Evolutionary conservation across 352 stramenopile genomes (phyloP).

Genomic region (Thalassiosira mediterranea): DNA sequence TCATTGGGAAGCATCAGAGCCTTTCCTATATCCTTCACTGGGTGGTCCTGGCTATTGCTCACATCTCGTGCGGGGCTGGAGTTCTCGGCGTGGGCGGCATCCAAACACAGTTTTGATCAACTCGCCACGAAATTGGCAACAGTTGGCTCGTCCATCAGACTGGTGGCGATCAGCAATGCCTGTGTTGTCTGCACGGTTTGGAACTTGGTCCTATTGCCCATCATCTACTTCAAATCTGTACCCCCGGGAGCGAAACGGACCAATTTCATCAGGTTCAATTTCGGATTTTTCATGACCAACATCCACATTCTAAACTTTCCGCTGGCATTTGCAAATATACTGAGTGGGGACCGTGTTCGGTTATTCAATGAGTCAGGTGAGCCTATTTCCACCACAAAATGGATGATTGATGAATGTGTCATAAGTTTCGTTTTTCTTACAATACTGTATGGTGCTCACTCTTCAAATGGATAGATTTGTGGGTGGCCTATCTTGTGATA

Average conservation of each 20-base stretch:
- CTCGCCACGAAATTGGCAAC: conserved; percentile 28
- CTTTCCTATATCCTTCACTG: conserved; percentile 53
- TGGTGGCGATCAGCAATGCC: conserved; percentile 47
- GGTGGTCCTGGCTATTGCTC: conserved; percentile 49
- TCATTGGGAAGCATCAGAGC: conserved; percentile 27
- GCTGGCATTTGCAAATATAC: conserved; percentile 53
- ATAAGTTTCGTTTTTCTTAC: too few relatives aligned
- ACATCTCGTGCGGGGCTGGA: conserved; percentile 44
- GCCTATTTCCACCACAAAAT: too few relatives aligned
- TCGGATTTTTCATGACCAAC: conserved; percentile 68
- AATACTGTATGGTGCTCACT: too few relatives aligned
- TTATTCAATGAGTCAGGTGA: conserved; percentile 34
- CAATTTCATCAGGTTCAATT: conserved; percentile 69
- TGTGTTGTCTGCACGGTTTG: conserved; percentile 63
- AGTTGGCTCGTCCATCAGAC: conserved; percentile 34
- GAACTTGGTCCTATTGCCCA: conserved; percentile 78
- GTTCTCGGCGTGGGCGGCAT: conserved; percentile 27
- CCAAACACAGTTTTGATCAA: not conserved
- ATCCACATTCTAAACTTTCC: conserved; percentile 80
- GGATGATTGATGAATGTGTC: too few relatives aligned
- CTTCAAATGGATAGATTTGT: conserved; percentile 56
- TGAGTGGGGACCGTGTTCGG: conserved; percentile 42
- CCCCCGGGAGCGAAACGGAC: conserved; percentile 46
- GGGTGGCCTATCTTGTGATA: conserved; percentile 47
- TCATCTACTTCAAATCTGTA: conserved; percentile 61